These are phyloP conservation scores for Gossypium herbaceum DNA, from an alignment of 345 rosid species.

Conservation along the genomic window DNA sequence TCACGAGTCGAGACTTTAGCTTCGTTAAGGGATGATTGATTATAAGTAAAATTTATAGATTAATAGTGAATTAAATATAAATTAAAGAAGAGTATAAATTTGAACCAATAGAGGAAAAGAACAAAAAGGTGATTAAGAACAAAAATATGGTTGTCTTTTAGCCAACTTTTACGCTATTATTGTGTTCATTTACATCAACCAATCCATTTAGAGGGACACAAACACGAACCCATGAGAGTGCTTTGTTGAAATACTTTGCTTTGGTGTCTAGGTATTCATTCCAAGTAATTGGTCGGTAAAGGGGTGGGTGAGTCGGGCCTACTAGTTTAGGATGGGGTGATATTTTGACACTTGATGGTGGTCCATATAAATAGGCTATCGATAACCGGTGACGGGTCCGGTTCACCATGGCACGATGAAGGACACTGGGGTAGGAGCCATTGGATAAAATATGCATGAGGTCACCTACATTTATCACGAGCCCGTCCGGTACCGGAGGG, in stretches of 20 bases:
- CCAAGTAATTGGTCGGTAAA: conserved; percentile 78
- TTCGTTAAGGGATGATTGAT: too few species aligned
- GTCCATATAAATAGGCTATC: conserved; percentile 71
- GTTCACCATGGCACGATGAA: conserved; percentile 80
- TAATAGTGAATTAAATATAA: neutral
- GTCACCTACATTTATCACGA: conserved; percentile 77
- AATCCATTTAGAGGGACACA: conserved; percentile 30
- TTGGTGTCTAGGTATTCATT: conserved; percentile 65
- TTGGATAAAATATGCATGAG: conserved; percentile 79
- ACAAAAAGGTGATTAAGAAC: neutral
- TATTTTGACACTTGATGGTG: conserved; percentile 48
- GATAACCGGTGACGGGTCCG: conserved; percentile 47
- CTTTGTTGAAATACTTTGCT: conserved; percentile 66
- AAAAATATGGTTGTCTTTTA: conserved; percentile 10
- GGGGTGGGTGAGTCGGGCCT: conserved; percentile 53
- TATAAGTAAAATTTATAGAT: too few species aligned
- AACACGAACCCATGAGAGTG: conserved; percentile 34
- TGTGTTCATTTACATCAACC: conserved; percentile 38
- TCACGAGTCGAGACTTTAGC: too few species aligned
- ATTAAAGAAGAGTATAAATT: neutral
- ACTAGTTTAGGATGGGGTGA: conserved; percentile 59
- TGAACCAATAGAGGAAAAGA: neutral
- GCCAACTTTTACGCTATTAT: conserved; percentile 24
- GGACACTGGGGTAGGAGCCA: conserved; percentile 66
- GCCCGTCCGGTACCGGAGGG: conserved; percentile 51